Percentiles rank a stretch among this genome's conserved stretches.
These are phyloP conservation scores for Solanum medicagineum DNA, from an alignment of 257 asterid genomes.

Conservation along the genomic window DNA sequence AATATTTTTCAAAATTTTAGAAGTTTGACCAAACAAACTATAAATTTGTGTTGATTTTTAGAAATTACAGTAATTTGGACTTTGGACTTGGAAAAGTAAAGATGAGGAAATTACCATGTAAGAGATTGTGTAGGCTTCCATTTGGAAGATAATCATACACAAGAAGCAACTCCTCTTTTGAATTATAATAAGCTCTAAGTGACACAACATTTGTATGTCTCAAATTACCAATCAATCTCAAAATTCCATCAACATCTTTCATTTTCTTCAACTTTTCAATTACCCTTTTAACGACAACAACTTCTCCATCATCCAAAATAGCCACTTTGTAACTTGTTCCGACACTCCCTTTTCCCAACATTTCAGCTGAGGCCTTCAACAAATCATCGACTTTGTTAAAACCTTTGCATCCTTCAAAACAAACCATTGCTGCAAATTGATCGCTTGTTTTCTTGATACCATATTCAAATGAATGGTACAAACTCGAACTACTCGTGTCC, in stretches of 20 bases:
- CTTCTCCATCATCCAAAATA: slow-evolving; percentile 13
- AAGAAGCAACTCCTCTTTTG: slow-evolving; percentile 28
- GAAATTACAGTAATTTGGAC: neutral
- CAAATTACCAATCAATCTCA: slow-evolving; percentile 17
- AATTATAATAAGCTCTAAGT: slow-evolving; percentile 21
- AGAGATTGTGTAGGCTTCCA: slow-evolving; percentile 27
- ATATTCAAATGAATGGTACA: neutral
- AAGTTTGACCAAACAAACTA: neutral
- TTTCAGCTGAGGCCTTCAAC: slow-evolving; percentile 33
- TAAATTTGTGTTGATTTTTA: neutral
- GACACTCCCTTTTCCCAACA: slow-evolving; percentile 28
- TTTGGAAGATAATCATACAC: slow-evolving; percentile 25
- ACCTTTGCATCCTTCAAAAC: slow-evolving; percentile 25
- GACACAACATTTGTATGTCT: slow-evolving; percentile 18
- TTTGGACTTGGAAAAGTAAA: neutral
- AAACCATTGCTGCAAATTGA: slow-evolving; percentile 8
- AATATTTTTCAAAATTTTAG: neutral
- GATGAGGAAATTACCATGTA: slow-evolving; percentile 14
- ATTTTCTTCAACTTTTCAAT: slow-evolving; percentile 9
- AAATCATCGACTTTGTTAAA: slow-evolving; percentile 21
- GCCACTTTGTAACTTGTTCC: slow-evolving; percentile 29
- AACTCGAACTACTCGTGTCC: neutral
- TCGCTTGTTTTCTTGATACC: neutral
- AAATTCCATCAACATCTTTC: slow-evolving; percentile 14
- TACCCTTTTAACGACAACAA: slow-evolving; percentile 23